Evolutionary conservation across 768 basidiomycete genomes (phyloP), one percentile per base, ranked within the genome.

Genomic region (Termitomyces sp.): DNA sequence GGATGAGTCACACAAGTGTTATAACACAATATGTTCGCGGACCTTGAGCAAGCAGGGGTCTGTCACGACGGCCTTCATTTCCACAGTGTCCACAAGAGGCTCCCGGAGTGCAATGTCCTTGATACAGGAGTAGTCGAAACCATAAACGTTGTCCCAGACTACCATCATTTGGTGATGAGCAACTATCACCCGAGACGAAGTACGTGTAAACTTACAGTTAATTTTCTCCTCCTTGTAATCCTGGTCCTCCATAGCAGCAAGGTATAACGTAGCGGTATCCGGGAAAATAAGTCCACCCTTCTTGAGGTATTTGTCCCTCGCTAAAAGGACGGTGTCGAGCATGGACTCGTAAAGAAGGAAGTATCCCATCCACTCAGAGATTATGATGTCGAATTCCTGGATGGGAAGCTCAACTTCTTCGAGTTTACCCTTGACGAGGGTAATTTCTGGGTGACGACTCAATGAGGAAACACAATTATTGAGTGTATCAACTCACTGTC

Each of bases 301-400:
- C 65, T 90, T 94, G 66, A 99, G 85, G 78, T 97, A 98, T 73
- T 92, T 92, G 80, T 99, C 97, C 58, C 97, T 85, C 7, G 97
- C 97, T 48, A 95, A 81, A 44, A 99, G 85, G 56, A 99, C 97
- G 26, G 95, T 98, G 76, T 99, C 96, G 64, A 98, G 86, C 97
- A 99, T 98, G 68, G 94, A 95, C 72, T 98, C 97, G 78, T 98
- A 98, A 35, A 99, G 84, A 51, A 98, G 79, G 82, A 98, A 98
- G 76, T 99, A 99, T 44, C 97, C 97, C 97, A 99, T 99, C 97
- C 96, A 99, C 72, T 99, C 97, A 60, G 94, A 97, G 69, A 99
- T 92, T 76, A 99, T 97, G 75, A 99, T 98, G 72, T 99, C 97
- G 70, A 94, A 98, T 72, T 95, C 78, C 61, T 90, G 76, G 68